These are phyloP conservation scores for Coemansia sp. DNA, from an alignment of 192 early-diverging fungal genomes.

Conservation along the genomic window DNA sequence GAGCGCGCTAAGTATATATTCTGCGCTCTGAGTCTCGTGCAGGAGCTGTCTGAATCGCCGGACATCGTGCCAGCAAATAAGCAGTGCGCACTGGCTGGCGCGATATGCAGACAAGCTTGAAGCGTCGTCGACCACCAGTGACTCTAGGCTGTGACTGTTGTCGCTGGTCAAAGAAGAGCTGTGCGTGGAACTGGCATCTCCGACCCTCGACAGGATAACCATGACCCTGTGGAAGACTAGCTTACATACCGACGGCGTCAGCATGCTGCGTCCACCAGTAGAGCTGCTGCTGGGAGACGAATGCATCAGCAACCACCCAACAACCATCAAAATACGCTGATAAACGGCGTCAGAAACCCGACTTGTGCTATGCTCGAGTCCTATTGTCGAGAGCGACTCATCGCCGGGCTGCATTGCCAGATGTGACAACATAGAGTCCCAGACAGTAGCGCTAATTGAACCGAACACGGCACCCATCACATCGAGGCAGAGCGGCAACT, in stretches of 20 bases:
- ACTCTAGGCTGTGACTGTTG: not conserved
- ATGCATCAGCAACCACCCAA: constrained; percentile 33
- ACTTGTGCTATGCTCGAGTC: not conserved
- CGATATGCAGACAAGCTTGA: constrained; percentile 3
- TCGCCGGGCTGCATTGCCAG: not conserved
- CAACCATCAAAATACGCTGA: constrained; percentile 17
- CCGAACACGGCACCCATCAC: constrained; percentile 11
- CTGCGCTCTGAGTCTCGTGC: constrained; percentile 37
- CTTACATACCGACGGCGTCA: constrained; percentile 26
- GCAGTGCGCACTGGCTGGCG: constrained; percentile 21
- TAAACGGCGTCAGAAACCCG: not conserved
- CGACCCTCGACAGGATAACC: not conserved
- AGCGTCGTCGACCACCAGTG: not conserved
- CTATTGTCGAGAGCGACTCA: not conserved
- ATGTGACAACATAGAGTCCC: constrained; percentile 29
- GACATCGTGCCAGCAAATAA: constrained; percentile 26
- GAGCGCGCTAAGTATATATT: constrained; percentile 15
- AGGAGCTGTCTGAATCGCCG: constrained; percentile 24
- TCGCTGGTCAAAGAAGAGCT: not conserved
- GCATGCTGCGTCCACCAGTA: not conserved
- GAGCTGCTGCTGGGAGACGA: constrained; percentile 6
- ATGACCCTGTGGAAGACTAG: constrained; percentile 27
- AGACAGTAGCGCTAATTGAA: constrained; percentile 17
- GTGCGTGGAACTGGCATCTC: not conserved
- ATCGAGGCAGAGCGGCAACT: constrained; percentile 13